These are phyloP conservation scores for Paecilomyces fulvus DNA, from an alignment of 2,329 filamentous ascomycete genomes.

Conservation along the genomic window DNA sequence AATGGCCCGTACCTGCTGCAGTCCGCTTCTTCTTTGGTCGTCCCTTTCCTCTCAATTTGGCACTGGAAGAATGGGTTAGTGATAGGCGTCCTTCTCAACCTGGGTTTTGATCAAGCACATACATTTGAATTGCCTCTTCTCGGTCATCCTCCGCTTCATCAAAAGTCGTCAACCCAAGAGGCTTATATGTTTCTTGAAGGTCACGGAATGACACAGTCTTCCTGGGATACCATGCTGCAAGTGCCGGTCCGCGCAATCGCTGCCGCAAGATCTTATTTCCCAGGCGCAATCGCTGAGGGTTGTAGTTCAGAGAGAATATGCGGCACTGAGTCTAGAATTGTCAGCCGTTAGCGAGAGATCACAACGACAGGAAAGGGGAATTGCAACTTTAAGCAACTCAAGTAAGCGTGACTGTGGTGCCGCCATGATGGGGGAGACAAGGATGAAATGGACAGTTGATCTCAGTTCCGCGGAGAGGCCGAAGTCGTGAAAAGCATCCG, in stretches of 20 bases:
- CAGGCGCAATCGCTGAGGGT: constrained; percentile 70
- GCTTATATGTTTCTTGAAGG: constrained; percentile 59
- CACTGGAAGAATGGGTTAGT: constrained; percentile 39
- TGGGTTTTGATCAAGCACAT: constrained; percentile 28
- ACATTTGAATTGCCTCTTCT: constrained; percentile 55
- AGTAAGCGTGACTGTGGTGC: constrained; percentile 46
- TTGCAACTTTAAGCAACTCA: constrained; percentile 71
- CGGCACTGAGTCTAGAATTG: constrained; percentile 70
- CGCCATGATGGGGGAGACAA: constrained; percentile 32
- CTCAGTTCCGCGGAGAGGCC: background rate
- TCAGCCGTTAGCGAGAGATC: background rate
- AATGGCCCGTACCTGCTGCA: constrained; percentile 29
- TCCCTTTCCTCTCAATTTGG: constrained; percentile 75
- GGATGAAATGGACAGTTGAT: background rate
- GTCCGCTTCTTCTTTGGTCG: constrained; percentile 82
- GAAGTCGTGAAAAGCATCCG: background rate
- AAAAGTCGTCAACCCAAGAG: constrained; percentile 56
- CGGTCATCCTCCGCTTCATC: constrained; percentile 73
- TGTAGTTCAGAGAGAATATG: constrained; percentile 85
- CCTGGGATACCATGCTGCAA: constrained; percentile 83
- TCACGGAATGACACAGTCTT: constrained; percentile 64
- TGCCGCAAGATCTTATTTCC: constrained; percentile 91
- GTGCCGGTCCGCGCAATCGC: constrained; percentile 70
- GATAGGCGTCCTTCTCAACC: background rate
- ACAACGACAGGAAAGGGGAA: background rate